A percentile compares a stretch with the other conserved stretches of the same genome.
These are phyloP conservation scores for Daldinia sp. DNA, from an alignment of 2,329 filamentous ascomycete species.

Conservation along the genomic window DNA sequence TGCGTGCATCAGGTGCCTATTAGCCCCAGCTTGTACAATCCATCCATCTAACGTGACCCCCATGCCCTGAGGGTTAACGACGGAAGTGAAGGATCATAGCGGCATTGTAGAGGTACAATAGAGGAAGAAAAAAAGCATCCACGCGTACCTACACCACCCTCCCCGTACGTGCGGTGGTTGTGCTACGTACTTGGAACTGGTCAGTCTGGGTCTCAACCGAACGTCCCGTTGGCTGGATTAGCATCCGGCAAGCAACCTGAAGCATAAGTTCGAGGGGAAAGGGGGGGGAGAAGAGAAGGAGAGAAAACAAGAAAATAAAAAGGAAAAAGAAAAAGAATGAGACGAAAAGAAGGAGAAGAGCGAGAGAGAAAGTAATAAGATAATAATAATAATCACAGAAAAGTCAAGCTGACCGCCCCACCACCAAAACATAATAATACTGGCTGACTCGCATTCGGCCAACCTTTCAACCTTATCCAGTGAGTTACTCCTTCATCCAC, in stretches of 20 bases:
- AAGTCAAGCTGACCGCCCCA: conserved; percentile 34
- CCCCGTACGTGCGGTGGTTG: conserved; percentile 30
- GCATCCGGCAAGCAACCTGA: conserved; percentile 31
- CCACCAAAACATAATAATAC: conserved; percentile 29
- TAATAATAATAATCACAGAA: conserved; percentile 23
- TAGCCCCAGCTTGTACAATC: conserved; percentile 42
- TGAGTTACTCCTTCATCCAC: conserved; percentile 9
- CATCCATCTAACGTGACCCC: conserved; percentile 40
- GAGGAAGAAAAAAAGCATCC: conserved; percentile 25
- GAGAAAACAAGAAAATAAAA: neutral
- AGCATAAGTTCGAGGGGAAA: conserved; percentile 31
- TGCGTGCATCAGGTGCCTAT: conserved; percentile 45
- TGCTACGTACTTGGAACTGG: conserved; percentile 31
- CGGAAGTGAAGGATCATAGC: conserved; percentile 30
- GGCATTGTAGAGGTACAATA: conserved; percentile 32
- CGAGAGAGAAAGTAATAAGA: conserved; percentile 7
- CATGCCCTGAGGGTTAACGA: conserved; percentile 23
- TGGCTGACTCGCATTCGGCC: conserved; percentile 28
- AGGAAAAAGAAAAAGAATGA: neutral
- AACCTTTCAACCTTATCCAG: conserved; percentile 23
- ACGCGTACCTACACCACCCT: conserved; percentile 25
- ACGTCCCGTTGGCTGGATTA: conserved; percentile 29
- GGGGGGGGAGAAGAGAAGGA: conserved; percentile 9
- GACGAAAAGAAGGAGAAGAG: conserved; percentile 6
- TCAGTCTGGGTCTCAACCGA: conserved; percentile 31